These are phyloP conservation scores for Verticillium alfalfae DNA, from an alignment of 2,329 filamentous ascomycete species.

Conservation along the genomic window DNA sequence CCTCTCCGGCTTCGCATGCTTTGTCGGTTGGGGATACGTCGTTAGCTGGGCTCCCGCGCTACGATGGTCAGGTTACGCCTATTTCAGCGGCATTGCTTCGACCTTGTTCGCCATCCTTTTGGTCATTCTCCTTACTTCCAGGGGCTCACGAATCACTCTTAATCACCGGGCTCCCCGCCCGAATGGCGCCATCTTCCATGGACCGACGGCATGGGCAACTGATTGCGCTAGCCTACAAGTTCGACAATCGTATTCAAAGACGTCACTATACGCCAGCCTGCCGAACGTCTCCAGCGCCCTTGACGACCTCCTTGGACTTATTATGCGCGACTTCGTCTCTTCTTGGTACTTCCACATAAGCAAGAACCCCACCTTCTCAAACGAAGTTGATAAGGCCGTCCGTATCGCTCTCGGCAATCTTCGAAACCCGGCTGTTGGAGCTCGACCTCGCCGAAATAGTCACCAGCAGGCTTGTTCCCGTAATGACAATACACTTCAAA, in stretches of 20 bases:
- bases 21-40: constrained; percentile 83
- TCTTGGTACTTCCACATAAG: constrained; percentile 90
- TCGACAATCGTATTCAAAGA: constrained; percentile 61
- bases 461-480: constrained; percentile 77
- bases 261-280: constrained; percentile 69
- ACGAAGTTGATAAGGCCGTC: constrained; percentile 80
- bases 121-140: constrained; percentile 57
- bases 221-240: constrained; percentile 63
- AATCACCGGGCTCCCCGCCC: constrained; percentile 32
- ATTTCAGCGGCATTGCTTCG: constrained; percentile 62
- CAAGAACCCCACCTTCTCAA: constrained; percentile 69
- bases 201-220: constrained; percentile 58
- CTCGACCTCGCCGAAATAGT: constrained; percentile 81
- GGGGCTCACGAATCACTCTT: constrained; percentile 35
- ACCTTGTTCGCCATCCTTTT: constrained; percentile 50
- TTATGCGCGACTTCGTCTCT: constrained; percentile 77
- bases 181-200: constrained; percentile 53
- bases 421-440: constrained; percentile 62
- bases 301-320: constrained; percentile 70
- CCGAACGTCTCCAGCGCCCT: constrained; percentile 73
- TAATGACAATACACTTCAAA: constrained; percentile 81
- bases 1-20: constrained; percentile 61
- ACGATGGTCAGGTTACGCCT: constrained; percentile 81
- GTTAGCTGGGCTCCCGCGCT: constrained; percentile 78
- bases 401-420: constrained; percentile 67